Base-by-base conservation (phyloP, 352 stramenopile species). In the Pythium coloratum region DNA sequence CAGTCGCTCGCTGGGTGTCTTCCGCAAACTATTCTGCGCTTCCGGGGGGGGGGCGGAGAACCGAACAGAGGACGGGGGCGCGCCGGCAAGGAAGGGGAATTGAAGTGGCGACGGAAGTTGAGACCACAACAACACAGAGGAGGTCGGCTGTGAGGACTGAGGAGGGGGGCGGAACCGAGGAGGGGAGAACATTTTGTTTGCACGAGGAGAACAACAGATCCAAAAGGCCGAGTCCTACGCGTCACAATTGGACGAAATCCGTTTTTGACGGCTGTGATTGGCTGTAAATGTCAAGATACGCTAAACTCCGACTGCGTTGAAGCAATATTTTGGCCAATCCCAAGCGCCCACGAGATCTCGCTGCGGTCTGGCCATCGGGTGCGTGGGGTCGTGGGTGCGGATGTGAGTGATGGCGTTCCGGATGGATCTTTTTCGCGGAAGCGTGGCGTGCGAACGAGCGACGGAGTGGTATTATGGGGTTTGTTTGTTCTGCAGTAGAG, bases 401-500 rank as follows among this genome's bases (percentile, higher is more conserved):
- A 54, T 54, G 16, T 13, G 12, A 32, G 28, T 57, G 24, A 20
- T 32, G n/a, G 33, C 2, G 32, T 49, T 46, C 32, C 24, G 40
- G 38, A 36, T 58, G 57, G 64, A 71, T 71, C 57, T 65, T 61
- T 56, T 69, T 69, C 46, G 49, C 59, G 42, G 30, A 59, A 59
- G 54, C 6, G 60, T 12, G 38, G 24, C 6, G 38, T 68, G 62
- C 62, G 62, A 68, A 34, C 38, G 44, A 49, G 62, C 62, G 62
- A 68, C 53, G 62, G 7, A 18, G 4, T 44, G 10, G 38, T 44
- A 10, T 14, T 44, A 14, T 44, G 38, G 38, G 16, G 38, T 44
- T 44, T 44, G 38, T 44, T 44, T n/a, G 38, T 44, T 44, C 38
- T 18, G 38, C 4, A 16, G 10, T 16, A 44, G 38, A 44, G 38